Percentiles rank a stretch among this genome's conserved stretches.
Evolutionary conservation across 768 basidiomycete genomes (phyloP).

Genomic region (Tulasnella sp.): DNA sequence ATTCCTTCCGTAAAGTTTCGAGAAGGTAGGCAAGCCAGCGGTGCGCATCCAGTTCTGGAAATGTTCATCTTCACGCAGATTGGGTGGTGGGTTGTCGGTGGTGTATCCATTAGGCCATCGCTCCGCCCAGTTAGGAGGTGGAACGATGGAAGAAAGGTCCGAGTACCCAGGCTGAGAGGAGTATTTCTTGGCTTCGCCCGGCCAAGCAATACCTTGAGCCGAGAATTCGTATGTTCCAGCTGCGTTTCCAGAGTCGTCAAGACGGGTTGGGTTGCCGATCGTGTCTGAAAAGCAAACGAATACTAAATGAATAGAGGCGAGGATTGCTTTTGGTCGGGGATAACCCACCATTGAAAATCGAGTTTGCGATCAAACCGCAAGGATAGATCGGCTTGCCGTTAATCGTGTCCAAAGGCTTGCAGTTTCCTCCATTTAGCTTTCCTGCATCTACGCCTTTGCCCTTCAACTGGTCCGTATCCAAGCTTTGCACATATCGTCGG

Average conservation of each 20-base stretch:
- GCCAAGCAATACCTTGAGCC: slow-evolving; percentile 84
- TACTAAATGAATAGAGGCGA: background rate
- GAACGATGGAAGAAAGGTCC: slow-evolving; percentile 58
- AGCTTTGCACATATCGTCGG: slow-evolving; percentile 90
- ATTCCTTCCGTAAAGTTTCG: slow-evolving; percentile 90
- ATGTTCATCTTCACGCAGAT: slow-evolving; percentile 72
- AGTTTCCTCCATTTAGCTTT: slow-evolving; percentile 62
- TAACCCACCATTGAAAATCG: slow-evolving; percentile 79
- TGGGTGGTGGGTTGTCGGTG: slow-evolving; percentile 52
- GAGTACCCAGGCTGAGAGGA: slow-evolving; percentile 52
- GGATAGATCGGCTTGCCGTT: slow-evolving; percentile 68
- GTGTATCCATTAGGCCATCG: slow-evolving; percentile 73
- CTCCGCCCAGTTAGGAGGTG: slow-evolving; percentile 85
- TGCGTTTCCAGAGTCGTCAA: slow-evolving; percentile 43
- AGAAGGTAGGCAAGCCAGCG: slow-evolving; percentile 92
- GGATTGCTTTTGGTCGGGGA: background rate
- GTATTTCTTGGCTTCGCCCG: slow-evolving; percentile 90
- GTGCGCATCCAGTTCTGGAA: slow-evolving; percentile 99
- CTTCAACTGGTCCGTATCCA: slow-evolving; percentile 75
- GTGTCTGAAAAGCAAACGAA: slow-evolving; percentile 51
- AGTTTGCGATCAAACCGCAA: slow-evolving; percentile 96
- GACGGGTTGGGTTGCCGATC: slow-evolving; percentile 52
- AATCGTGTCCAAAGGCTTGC: slow-evolving; percentile 69
- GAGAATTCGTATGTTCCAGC: slow-evolving; percentile 61
- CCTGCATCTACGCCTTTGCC: slow-evolving; percentile 50